Conservation (phyloP, 371 early-diverging fungal genomes). For the Saksenaea vasiformis region DNA sequence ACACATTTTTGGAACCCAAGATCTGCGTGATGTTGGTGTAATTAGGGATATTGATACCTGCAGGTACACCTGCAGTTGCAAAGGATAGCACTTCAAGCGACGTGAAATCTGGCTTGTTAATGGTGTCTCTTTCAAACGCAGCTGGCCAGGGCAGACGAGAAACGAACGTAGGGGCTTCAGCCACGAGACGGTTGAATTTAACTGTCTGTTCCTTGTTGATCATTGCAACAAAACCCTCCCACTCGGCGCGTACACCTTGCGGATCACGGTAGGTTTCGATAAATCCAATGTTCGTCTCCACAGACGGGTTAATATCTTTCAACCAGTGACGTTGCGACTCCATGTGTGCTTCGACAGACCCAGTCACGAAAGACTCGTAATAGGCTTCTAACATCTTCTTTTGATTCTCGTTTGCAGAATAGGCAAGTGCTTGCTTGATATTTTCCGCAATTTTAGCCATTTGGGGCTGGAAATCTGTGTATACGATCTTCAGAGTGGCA, state of each 20-base stretch:
- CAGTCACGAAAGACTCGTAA: constrained; percentile 51
- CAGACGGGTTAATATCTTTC: constrained; percentile 58
- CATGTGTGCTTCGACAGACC: constrained; percentile 60
- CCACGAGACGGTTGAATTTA: constrained; percentile 58
- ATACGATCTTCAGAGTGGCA: constrained; percentile 36
- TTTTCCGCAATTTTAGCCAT: constrained; percentile 51
- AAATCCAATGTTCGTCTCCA: constrained; percentile 59
- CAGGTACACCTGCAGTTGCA: constrained; percentile 56
- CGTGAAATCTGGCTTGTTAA: constrained; percentile 67
- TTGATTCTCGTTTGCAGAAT: constrained; percentile 57
- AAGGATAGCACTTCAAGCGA: constrained; percentile 65
- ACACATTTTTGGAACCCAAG: constrained; percentile 67
- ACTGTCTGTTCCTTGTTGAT: constrained; percentile 65
- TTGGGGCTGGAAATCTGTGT: constrained; percentile 48
- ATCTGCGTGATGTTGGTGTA: constrained; percentile 57
- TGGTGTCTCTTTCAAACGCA: constrained; percentile 58
- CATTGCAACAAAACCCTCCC: constrained; percentile 69
- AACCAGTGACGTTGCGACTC: constrained; percentile 65
- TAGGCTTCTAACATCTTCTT: constrained; percentile 55
- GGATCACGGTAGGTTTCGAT: constrained; percentile 67
- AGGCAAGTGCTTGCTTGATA: constrained; percentile 44
- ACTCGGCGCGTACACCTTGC: constrained; percentile 67
- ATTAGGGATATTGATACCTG: constrained; percentile 71
- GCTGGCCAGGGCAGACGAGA: constrained; percentile 58
- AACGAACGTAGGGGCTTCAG: constrained; percentile 52